A percentile compares a stretch with the other conserved stretches of the same genome.
These are phyloP conservation scores for Pseudotulostoma volvatum DNA, from an alignment of 495 filamentous ascomycete genomes.

Conservation along the genomic window DNA sequence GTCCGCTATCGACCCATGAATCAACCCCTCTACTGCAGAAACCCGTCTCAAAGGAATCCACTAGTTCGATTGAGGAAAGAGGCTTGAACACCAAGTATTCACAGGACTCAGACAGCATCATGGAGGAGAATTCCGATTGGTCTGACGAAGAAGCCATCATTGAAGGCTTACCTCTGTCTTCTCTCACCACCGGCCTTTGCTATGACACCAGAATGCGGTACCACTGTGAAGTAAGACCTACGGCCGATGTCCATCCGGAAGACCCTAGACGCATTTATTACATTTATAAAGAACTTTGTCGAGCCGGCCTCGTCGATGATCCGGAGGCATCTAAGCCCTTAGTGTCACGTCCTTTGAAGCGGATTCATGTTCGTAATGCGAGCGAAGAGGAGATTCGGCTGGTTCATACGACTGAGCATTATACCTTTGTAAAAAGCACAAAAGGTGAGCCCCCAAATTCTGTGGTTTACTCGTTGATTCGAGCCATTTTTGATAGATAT, in stretches of 20 bases:
- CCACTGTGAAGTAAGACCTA: slow-evolving; percentile 62
- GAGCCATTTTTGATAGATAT: slow-evolving; percentile 18
- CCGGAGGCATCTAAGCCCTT: slow-evolving; percentile 28
- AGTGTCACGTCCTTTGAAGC: slow-evolving; percentile 46
- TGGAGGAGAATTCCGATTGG: slow-evolving; percentile 28
- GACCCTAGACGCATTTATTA: slow-evolving; percentile 77
- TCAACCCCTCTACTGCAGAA: not conserved
- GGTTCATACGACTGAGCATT: slow-evolving; percentile 63
- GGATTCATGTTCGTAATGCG: slow-evolving; percentile 61
- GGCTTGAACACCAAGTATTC: slow-evolving; percentile 5
- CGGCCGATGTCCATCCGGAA: slow-evolving; percentile 73
- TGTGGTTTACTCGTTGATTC: not conserved
- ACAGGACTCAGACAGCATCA: slow-evolving; percentile 18
- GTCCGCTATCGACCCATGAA: not conserved
- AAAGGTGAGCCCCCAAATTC: slow-evolving; percentile 22
- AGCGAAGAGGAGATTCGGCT: slow-evolving; percentile 58
- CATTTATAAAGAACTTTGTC: slow-evolving; percentile 73
- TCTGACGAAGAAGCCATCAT: slow-evolving; percentile 17
- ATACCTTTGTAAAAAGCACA: slow-evolving; percentile 54
- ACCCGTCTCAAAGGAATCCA: not conserved
- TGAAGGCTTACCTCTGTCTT: slow-evolving; percentile 20
- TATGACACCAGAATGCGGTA: slow-evolving; percentile 90
- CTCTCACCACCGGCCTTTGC: slow-evolving; percentile 56
- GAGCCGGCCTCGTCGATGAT: slow-evolving; percentile 57
- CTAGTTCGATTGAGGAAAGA: slow-evolving; percentile 4